phyloP scores from a whole-genome alignment of 2,329 filamentous ascomycete species.

The Phoma sp. region DNA sequence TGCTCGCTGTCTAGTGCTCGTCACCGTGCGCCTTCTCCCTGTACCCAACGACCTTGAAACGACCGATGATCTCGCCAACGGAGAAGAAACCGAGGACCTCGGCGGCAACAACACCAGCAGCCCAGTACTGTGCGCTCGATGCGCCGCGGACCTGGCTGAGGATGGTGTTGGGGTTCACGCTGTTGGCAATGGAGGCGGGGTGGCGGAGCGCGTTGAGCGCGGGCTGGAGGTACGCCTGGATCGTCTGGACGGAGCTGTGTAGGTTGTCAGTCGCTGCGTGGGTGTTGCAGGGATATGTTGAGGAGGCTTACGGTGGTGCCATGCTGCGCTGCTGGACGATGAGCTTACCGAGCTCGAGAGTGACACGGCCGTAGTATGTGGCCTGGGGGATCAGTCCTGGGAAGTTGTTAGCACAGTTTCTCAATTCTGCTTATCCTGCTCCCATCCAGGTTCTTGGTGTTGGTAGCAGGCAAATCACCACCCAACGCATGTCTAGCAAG shows the following conservation, averaged over 20 bases:
- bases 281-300: not conserved
- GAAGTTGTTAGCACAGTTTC: slow-evolving; percentile 21
- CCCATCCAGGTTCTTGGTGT: not conserved
- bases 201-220: slow-evolving; percentile 74
- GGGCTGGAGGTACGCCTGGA: slow-evolving; percentile 87
- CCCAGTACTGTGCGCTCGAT: slow-evolving; percentile 72
- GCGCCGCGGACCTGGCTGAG: slow-evolving; percentile 71
- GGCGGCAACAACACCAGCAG: slow-evolving; percentile 79
- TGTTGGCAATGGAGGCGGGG: slow-evolving; percentile 66
- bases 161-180: slow-evolving; percentile 60
- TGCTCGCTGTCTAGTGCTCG: slow-evolving; percentile 17
- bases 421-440: no score
- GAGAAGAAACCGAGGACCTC: slow-evolving; percentile 98
- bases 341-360: slow-evolving; percentile 84
- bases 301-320: slow-evolving; percentile 82
- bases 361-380: slow-evolving; percentile 91
- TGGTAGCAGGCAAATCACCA: not conserved
- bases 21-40: slow-evolving; percentile 39
- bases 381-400: slow-evolving; percentile 84
- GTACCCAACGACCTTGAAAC: slow-evolving; percentile 96
- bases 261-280: slow-evolving; percentile 25
- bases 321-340: slow-evolving; percentile 90
- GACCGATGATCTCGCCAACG: slow-evolving; percentile 93
- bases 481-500: slow-evolving; percentile 13
- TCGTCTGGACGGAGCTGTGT: slow-evolving; percentile 76